Base-by-base conservation (phyloP, 225 moss, liverwort and hornwort species). In the Sphagnum contortum region DNA sequence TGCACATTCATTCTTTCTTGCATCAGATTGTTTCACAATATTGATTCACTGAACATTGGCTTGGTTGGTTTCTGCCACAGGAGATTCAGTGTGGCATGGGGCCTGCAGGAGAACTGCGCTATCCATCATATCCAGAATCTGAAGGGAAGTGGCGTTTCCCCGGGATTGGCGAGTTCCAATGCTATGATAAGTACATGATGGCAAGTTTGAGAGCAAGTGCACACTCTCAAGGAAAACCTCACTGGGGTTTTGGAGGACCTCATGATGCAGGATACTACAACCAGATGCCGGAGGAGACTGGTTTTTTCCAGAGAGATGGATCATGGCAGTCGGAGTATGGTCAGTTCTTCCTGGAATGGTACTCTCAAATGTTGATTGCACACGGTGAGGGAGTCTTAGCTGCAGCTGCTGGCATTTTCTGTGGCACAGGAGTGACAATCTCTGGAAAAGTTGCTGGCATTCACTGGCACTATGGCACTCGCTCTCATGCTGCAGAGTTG, bases 31-130 rank as follows among this genome's bases (percentile, higher is more conserved):
- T 29, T 29, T 29, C 29, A 29, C 29, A 29, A 29, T 29, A 29
- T 29, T 29, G 29, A 29, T 29, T 29, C 29, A 29, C 29, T 29
- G 29, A 29, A 29, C 29, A 29, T 29, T 29, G 29, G 29, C 29
- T 29, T 29, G 29, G 29, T 29, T 29, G 29, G 29, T 29, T 29
- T 29, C 29, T 29, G 29, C 29, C 10, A 48, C 64, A 90, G 89
- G 87, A 90, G 69, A 87, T 90, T 6, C 90, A 90, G 80, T 87
- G 87, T 11, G 90, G 90, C 50, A 87, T 90, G 90, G 90, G 90
- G 60, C 87, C 90, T 59, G 90, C 90, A 10, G 90, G 90, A 45
- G 90, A 90, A 60, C 82, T 90, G 13, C 75, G 90, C 12, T 90
- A 82, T 60, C 90, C 90, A 12, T 80, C 84, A 0, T 90, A 90